Conservation (phyloP, 1,139 yeast species). For the Yamadazyma atmosphaerica region DNA sequence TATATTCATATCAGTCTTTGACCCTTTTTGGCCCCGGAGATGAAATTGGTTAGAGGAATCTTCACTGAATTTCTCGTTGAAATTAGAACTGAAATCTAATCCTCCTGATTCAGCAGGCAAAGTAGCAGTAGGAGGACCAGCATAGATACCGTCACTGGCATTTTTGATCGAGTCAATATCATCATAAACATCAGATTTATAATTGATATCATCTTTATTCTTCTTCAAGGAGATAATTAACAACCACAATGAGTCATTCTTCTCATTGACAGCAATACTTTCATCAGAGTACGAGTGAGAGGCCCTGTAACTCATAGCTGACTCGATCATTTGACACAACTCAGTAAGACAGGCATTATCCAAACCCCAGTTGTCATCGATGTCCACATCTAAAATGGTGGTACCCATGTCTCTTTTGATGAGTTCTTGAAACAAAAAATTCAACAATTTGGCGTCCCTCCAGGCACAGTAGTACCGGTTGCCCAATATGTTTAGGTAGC, state of each 20-base stretch:
- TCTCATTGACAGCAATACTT: too few relatives aligned
- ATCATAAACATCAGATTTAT: too few relatives aligned
- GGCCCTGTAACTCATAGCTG: not conserved
- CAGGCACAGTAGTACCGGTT: slow-evolving; percentile 13
- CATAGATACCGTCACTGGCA: too few relatives aligned
- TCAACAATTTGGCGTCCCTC: slow-evolving; percentile 10
- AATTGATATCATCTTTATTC: not conserved
- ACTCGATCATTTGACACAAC: slow-evolving; percentile 3
- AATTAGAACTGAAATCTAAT: too few relatives aligned
- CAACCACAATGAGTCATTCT: slow-evolving; percentile 14
- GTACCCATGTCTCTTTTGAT: not conserved
- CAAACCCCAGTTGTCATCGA: slow-evolving; percentile 1
- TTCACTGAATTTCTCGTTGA: not conserved
- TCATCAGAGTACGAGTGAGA: not conserved
- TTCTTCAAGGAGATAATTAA: slow-evolving; percentile 10
- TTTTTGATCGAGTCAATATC: too few relatives aligned
- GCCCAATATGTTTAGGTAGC: slow-evolving; percentile 11
- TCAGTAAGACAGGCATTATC: slow-evolving; percentile 1
- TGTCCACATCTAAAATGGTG: not conserved
- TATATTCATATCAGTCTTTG: too few relatives aligned
- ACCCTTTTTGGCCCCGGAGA: too few relatives aligned
- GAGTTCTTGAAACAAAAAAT: slow-evolving; percentile 8
- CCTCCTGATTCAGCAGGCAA: too few relatives aligned
- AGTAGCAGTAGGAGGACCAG: too few relatives aligned
- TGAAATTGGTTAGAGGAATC: too few relatives aligned